phyloP scores from a whole-genome alignment of 148 eudicot genomes.

The Spergularia bocconei region DNA sequence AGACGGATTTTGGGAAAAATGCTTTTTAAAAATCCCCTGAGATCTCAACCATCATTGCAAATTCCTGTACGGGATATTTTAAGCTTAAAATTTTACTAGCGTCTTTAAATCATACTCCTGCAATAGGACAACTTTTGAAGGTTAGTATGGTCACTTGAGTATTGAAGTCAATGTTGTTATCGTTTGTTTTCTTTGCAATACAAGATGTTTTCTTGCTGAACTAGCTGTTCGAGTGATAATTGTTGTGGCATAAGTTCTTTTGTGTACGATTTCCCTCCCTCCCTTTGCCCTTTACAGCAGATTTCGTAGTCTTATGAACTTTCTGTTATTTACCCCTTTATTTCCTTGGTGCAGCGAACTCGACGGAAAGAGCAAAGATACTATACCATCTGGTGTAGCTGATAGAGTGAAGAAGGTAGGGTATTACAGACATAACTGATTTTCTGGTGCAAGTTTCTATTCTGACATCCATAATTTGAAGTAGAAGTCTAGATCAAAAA shows the following conservation, averaged over 20 bases:
- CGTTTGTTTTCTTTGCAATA: background rate
- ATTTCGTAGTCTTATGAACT: background rate
- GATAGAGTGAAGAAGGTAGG: conserved; percentile 51
- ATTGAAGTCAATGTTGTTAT: background rate
- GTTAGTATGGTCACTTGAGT: background rate
- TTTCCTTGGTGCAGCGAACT: conserved; percentile 32
- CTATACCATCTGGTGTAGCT: conserved; percentile 27
- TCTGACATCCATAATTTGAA: conserved; percentile 4
- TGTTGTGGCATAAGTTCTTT: background rate
- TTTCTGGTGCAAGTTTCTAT: background rate
- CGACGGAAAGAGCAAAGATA: conserved; percentile 37
- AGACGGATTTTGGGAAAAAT: background rate
- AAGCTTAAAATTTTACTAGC: background rate
- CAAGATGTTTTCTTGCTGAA: background rate
- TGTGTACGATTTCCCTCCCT: background rate
- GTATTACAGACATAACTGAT: background rate
- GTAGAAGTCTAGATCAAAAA: background rate
- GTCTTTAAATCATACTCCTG: background rate
- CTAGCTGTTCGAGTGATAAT: conserved; percentile 8
- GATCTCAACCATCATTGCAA: background rate
- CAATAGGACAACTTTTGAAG: background rate
- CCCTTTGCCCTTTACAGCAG: background rate
- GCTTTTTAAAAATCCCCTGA: background rate
- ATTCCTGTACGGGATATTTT: background rate
- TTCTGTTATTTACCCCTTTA: background rate